Conservation (phyloP, 257 asterid species). For the Plantago ovata region DNA sequence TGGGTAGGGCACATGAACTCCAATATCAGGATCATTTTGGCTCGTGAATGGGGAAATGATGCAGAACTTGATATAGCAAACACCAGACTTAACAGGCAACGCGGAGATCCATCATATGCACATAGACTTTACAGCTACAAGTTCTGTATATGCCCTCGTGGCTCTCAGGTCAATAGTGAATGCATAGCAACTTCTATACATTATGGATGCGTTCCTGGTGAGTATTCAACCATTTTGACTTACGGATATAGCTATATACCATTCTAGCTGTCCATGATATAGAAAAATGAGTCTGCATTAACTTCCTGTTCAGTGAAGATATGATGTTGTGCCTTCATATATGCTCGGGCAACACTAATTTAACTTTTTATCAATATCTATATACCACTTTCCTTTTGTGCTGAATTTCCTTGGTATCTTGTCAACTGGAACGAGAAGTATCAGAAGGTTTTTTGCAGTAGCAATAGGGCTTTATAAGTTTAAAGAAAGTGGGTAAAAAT, state of each 20-base stretch:
- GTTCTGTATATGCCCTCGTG: constrained; percentile 99
- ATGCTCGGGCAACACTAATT: too few species aligned
- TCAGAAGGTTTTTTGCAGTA: too few species aligned
- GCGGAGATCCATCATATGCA: constrained; percentile 77
- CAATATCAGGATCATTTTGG: constrained; percentile 84
- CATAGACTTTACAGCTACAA: constrained; percentile 80
- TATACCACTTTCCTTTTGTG: too few species aligned
- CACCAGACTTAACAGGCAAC: constrained; percentile 82
- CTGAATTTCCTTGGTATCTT: too few species aligned
- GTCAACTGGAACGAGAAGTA: too few species aligned
- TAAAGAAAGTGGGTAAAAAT: too few species aligned
- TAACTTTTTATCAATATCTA: too few species aligned
- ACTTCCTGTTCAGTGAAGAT: too few species aligned
- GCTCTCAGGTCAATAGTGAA: constrained; percentile 99
- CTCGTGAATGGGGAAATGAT: constrained; percentile 94
- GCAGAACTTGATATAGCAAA: constrained; percentile 85
- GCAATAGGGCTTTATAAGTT: too few species aligned
- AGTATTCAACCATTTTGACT: constrained; percentile 18
- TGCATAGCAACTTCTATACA: constrained; percentile 95
- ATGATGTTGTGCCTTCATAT: too few species aligned
- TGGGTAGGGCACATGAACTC: constrained; percentile 99
- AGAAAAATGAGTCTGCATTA: too few species aligned
- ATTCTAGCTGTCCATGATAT: too few species aligned
- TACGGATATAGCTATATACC: neutral
- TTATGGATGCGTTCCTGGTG: constrained; percentile 97